Base-by-base conservation (phyloP, 2,329 filamentous ascomycete genomes). In the Pyrenochaeta sp. region DNA sequence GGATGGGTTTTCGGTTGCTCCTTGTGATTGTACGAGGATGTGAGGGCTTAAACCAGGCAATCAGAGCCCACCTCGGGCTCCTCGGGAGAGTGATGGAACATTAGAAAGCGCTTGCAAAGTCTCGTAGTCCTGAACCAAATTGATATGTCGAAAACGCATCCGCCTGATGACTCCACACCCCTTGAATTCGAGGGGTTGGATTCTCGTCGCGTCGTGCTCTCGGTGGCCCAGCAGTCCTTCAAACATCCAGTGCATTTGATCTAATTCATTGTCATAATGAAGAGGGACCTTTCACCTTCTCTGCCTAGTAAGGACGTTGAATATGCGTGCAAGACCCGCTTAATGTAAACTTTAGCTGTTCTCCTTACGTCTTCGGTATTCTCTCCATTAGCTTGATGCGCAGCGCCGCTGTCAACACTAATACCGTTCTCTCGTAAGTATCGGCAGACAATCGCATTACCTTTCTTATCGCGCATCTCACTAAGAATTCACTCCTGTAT, bases 81-180 rank as follows among this genome's bases (percentile, higher is more conserved):
- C 14, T 45, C 17, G n/a, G 17, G 15, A 71, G 77, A 71, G 46
- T 71, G 66, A 52, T 77, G 75, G 45, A 75, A 76, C 64, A 75
- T 69, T 1, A 76, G 60, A 11, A 77, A 44, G 1, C 74, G 46
- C 4, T 45, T 45, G 45, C 73, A 76, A 0, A 73, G 64, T 0
- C 72, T 63, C 37, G 68, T 68, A 0, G 58, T 69, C 0, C 73
- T 56, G 0, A 76, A 1, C 71, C 70, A 1, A 54, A 2, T 0
- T 42, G 32, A 32, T 51, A 64, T 1, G 37, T 30, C 1, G 74
- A 76, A 48, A 75, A 76, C 1, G 71, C 50, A 53, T 76, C 72
- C 18, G 20, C 5, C 0, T 73, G 61, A 7, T 23, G 9, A 1
- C 11, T 7, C 71, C 72, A 75, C 1, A 29, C 15, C 2, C 29